A percentile compares a stretch with the other conserved stretches of the same genome.
These are phyloP conservation scores for Stephania yunnanensis DNA, from an alignment of 164 flowering plant species.

Conservation along the genomic window DNA sequence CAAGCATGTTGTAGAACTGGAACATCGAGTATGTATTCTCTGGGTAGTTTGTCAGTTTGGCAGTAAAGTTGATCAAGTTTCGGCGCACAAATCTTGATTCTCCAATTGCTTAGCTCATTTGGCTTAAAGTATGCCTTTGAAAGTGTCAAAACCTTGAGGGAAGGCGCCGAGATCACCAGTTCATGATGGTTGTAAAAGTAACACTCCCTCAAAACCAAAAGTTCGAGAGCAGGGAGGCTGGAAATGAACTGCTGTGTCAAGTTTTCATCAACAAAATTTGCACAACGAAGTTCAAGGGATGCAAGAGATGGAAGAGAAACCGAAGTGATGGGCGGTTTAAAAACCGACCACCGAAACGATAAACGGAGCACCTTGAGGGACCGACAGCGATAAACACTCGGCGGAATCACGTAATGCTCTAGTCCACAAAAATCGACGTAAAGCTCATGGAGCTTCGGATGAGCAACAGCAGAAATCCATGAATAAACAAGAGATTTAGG, in stretches of 20 bases:
- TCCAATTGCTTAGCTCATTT: no score
- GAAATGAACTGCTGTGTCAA: conserved; percentile 4
- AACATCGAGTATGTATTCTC: no score
- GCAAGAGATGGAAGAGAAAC: conserved; percentile 9
- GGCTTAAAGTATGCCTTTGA: no score
- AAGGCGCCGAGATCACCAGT: background rate
- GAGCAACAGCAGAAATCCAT: background rate
- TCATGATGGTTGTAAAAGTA: background rate
- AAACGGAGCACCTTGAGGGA: background rate
- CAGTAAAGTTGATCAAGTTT: no score
- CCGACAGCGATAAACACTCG: background rate
- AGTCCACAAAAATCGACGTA: background rate
- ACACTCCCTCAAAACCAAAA: background rate
- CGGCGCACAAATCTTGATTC: no score
- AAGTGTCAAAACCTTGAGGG: background rate
- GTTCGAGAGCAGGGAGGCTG: conserved; percentile 2
- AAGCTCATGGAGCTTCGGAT: background rate
- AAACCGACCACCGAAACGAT: background rate
- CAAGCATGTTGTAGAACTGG: no score
- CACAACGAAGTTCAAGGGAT: background rate
- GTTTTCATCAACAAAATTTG: background rate
- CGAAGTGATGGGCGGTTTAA: background rate
- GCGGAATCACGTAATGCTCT: background rate
- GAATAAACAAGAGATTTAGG: background rate
- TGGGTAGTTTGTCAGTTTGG: no score